Base-by-base conservation (phyloP, 2,329 filamentous ascomycete genomes). In the Orbilia brochopaga region DNA sequence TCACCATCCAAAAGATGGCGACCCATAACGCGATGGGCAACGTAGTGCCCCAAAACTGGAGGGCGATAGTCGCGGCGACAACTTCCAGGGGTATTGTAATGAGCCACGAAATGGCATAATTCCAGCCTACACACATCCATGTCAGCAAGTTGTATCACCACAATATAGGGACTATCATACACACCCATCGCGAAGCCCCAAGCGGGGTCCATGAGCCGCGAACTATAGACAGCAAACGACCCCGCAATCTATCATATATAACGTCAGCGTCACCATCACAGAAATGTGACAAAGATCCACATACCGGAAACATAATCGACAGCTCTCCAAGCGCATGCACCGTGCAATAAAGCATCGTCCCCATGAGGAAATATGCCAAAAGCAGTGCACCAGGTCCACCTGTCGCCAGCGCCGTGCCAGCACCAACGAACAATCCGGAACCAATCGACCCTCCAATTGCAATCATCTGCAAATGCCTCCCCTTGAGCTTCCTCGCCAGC, bases 381-480 rank as follows among this genome's bases (percentile, higher is more conserved):
- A 95, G 80, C 21, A 95, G 79, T 0, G 90, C 89, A 0, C 89
- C 91, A 2, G 91, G 91, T 1, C 91, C 91, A 75, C 91, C 91
- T 15, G 83, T 82, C 53, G 85, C 83, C 69, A 95, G 82, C 10
- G 90, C 87, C 69, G 82, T 83, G 58, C 90, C 91, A 0, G 90
- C 93, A 21, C 90, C 89, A 42, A 97, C 90, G 78, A 96, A 96
- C 1, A 97, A 83, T 74, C 92, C 92, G 23, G 90, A 92, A 69
- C 90, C 90, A 77, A 96, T 96, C 10, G 90, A 93, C 48, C 92
- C 92, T 76, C 92, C 92, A 75, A 97, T 96, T 13, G 93, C 93
- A 83, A 97, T 97, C 93, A 97, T 97, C 82, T 97, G 92, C 78
- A 97, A 79, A 82, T 97, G 93, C 53, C 92, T 85, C 19, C 88